These are phyloP conservation scores for Pyracantha coccinea DNA, from an alignment of 331 rosid genomes.

Conservation along the genomic window DNA sequence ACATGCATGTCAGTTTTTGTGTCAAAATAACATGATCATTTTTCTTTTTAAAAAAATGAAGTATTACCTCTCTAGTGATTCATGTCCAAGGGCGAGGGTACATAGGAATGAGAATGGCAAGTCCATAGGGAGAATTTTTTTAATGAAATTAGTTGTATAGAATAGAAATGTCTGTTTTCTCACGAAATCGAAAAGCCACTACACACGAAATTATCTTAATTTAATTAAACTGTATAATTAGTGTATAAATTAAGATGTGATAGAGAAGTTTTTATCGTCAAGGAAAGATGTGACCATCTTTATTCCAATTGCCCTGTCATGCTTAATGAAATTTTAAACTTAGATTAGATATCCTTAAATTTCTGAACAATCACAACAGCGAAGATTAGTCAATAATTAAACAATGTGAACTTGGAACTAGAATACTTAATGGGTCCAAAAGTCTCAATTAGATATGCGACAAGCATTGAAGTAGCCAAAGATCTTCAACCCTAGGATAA, in stretches of 20 bases:
- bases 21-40: too few relatives aligned
- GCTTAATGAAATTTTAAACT: neutral
- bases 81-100: neutral
- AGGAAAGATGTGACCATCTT: neutral
- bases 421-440: constrained; percentile 3
- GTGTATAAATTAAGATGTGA: neutral
- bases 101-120: neutral
- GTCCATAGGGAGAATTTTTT: neutral
- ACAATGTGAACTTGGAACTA: neutral
- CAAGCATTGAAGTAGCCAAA: neutral
- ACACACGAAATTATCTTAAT: neutral
- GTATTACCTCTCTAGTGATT: neutral
- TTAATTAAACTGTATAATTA: too few relatives aligned
- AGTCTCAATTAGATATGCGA: neutral
- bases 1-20: neutral
- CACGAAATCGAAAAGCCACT: neutral
- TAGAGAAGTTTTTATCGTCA: neutral
- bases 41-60: neutral
- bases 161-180: neutral
- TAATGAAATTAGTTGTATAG: neutral
- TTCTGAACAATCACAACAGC: neutral
- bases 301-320: neutral
- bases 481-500: neutral
- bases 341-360: neutral
- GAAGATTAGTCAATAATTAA: neutral